These are phyloP conservation scores for Elongisporangium undulatum DNA, from an alignment of 352 stramenopile genomes.

Conservation along the genomic window DNA sequence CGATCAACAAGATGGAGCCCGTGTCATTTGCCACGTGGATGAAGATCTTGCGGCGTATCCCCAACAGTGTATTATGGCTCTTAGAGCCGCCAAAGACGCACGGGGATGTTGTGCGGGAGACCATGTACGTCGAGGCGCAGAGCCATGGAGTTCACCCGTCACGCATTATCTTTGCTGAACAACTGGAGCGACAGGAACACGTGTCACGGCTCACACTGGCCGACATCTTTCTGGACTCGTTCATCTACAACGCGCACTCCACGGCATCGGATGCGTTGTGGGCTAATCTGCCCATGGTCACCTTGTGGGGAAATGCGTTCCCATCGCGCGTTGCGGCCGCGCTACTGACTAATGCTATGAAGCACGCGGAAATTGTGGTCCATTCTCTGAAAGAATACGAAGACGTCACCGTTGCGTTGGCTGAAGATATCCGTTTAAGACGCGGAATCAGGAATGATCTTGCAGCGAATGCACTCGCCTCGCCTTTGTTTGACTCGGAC, in stretches of 20 bases:
- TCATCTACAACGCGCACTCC: constrained; percentile 95
- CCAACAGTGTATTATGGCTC: constrained; percentile 85
- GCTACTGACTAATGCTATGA: constrained; percentile 38
- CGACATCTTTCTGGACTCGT: constrained; percentile 94
- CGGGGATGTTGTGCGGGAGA: background rate
- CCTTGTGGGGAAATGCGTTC: constrained; percentile 73
- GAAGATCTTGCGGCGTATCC: constrained; percentile 82
- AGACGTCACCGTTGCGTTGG: constrained; percentile 47
- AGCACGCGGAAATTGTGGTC: constrained; percentile 24
- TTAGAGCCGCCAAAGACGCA: constrained; percentile 28
- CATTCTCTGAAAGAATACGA: constrained; percentile 74
- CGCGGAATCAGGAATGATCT: constrained; percentile 26
- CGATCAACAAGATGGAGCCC: constrained; percentile 93
- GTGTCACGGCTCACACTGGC: constrained; percentile 70
- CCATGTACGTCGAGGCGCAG: constrained; percentile 51
- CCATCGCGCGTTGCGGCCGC: constrained; percentile 64
- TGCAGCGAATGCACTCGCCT: constrained; percentile 21
- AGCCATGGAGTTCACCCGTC: constrained; percentile 49
- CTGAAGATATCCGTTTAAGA: constrained; percentile 13
- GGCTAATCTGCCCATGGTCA: constrained; percentile 87
- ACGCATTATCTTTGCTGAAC: constrained; percentile 70
- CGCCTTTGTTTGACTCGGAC: constrained; percentile 72
- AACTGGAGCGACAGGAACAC: constrained; percentile 64
- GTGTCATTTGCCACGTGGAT: constrained; percentile 87
- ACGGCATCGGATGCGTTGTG: constrained; percentile 90